These are phyloP conservation scores for Schizothecium vesticola DNA, from an alignment of 495 filamentous ascomycete species.

Conservation along the genomic window DNA sequence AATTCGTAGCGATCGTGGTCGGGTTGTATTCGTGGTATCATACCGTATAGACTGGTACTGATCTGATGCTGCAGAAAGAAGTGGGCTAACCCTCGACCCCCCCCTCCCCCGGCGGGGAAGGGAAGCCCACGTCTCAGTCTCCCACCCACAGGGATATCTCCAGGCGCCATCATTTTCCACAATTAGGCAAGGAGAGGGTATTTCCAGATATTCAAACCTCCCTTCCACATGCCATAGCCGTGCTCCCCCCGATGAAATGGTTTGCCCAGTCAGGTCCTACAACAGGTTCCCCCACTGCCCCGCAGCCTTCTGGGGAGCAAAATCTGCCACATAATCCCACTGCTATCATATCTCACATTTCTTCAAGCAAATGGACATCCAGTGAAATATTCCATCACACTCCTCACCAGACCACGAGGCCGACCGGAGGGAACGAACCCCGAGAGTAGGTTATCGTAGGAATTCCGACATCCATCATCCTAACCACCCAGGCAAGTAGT, in stretches of 20 bases:
- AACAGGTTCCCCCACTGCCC: not conserved
- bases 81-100: not conserved
- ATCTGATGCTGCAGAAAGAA: not conserved
- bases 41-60: not conserved
- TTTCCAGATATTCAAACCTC: not conserved
- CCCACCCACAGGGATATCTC: not conserved
- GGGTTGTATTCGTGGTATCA: not conserved
- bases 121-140: not conserved
- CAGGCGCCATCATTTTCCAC: not conserved
- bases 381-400: not conserved
- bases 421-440: not conserved
- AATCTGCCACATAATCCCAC: not conserved
- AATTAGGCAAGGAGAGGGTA: not conserved
- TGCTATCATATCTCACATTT: not conserved
- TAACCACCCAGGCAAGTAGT: no score
- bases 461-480: not conserved
- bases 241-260: not conserved
- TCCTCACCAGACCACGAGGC: not conserved
- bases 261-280: not conserved
- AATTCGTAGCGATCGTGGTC: not conserved
- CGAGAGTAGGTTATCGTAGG: not conserved
- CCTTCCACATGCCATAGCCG: not conserved
- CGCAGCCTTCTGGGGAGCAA: not conserved
- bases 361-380: not conserved
- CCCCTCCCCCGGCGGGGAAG: no score